Evolutionary conservation across 1,284 basidiomycete genomes (phyloP).

Genomic region (Fomitiporia mediterranea): DNA sequence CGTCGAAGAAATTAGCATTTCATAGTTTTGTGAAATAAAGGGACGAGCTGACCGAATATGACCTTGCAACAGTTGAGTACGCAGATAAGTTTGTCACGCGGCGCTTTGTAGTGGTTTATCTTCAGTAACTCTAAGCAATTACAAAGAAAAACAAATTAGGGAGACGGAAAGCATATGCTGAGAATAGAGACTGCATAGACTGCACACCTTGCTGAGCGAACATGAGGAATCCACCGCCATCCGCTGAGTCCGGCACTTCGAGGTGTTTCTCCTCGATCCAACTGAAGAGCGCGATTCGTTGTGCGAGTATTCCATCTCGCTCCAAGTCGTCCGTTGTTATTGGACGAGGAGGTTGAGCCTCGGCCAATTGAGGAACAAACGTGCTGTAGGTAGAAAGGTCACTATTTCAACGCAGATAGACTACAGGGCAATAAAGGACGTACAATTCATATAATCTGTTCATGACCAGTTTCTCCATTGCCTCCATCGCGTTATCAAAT

Average conservation of each 20-base stretch:
- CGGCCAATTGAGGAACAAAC: constrained; percentile 77
- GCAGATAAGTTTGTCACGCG: constrained; percentile 96
- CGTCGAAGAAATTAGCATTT: constrained; percentile 4
- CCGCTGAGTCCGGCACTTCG: constrained; percentile 71
- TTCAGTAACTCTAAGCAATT: constrained; percentile 74
- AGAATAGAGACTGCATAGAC: constrained; percentile 9
- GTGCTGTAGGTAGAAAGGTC: constrained; percentile 49
- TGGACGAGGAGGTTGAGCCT: constrained; percentile 63
- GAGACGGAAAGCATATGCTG: too few species aligned
- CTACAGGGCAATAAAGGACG: constrained; percentile 30
- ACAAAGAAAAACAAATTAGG: neutral
- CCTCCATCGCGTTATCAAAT: constrained; percentile 96
- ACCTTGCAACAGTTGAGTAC: constrained; percentile 98
- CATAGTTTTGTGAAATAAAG: constrained; percentile 14
- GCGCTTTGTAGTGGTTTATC: constrained; percentile 98
- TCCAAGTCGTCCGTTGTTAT: constrained; percentile 95
- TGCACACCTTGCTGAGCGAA: constrained; percentile 86
- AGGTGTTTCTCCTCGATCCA: constrained; percentile 91
- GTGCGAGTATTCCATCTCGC: constrained; percentile 84
- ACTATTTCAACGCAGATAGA: neutral
- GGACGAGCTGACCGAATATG: constrained; percentile 80
- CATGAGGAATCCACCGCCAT: constrained; percentile 80
- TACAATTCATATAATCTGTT: constrained; percentile 93
- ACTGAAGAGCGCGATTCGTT: constrained; percentile 87
- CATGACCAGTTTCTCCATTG: constrained; percentile 99